Evolutionary conservation across 345 rosid genomes (phyloP), one percentile per base, ranked within the genome.

Genomic region (Erodium maritimum): DNA sequence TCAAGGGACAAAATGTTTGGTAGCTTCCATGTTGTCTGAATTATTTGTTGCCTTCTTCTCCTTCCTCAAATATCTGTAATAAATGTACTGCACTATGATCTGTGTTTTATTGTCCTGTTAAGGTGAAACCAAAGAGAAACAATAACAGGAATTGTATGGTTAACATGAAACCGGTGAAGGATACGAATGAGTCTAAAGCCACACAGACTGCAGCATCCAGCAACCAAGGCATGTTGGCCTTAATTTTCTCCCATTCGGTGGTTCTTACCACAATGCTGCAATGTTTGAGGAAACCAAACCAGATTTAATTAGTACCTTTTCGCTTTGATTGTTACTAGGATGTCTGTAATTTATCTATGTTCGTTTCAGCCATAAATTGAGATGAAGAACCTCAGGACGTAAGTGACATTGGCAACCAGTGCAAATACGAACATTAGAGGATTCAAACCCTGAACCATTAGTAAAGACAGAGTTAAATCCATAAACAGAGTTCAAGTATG

Each of bases 401-500:
- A 86, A 60, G 95, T 77, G 50, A 80, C 86, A 73, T 89, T 93
- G 10, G 95, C 96, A 11, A 82, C 60, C 66, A 89, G 59, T 3
- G 96, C 94, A 20, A 93, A 93, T 65, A 93, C 7, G 69, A 93
- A 93, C 96, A 89, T 93, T 19, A 86, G 86, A 76, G 96, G 99
- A 79, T 93, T 93, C 71, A 93, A 65, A n/a, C 96, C 96, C 99
- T 91, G 45, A 17, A 37, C 14, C 13, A 12, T 37, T 5, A 1
- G 14, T 25, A 29, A 17, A 23, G 14, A 56, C 3, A 3, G 33
- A 25, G 7, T 2, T 25, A 25, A 25, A 25, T 2, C 7, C 7
- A 25, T 2, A 25, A 25, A 3, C 33, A 25, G 33, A n/a, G n/a
- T 25, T 25, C 16, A 19, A 9, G 1, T 0, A n/a, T n/a, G n/a